These are phyloP conservation scores for Wickerhamomyces bovis DNA, from an alignment of 805 yeast genomes.

Conservation along the genomic window DNA sequence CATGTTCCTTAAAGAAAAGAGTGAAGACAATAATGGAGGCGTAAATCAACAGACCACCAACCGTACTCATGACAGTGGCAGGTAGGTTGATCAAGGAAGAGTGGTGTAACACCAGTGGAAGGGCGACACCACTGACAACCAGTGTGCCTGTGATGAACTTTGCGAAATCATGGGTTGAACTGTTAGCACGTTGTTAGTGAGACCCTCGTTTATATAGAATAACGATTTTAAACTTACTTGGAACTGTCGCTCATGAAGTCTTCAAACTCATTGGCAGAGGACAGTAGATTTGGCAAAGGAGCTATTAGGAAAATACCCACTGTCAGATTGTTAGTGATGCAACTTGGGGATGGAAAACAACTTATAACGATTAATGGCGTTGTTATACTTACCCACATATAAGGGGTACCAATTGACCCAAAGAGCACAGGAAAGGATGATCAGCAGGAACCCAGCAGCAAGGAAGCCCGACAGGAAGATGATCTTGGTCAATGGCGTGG, in stretches of 20 bases:
- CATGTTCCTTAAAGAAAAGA: slow-evolving; percentile 55
- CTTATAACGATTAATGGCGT: background rate
- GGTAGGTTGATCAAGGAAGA: slow-evolving; percentile 59
- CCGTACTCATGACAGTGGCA: slow-evolving; percentile 70
- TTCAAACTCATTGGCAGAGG: slow-evolving; percentile 37
- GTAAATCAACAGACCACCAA: slow-evolving; percentile 83
- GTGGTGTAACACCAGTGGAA: slow-evolving; percentile 77
- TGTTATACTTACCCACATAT: slow-evolving; percentile 45
- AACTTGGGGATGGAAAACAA: background rate
- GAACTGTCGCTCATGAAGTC: slow-evolving; percentile 59
- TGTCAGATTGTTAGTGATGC: slow-evolving; percentile 1
- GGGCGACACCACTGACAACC: slow-evolving; percentile 64
- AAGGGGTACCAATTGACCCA: slow-evolving; percentile 91
- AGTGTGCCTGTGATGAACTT: slow-evolving; percentile 73
- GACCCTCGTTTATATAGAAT: too few relatives aligned
- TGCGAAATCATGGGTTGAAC: slow-evolving; percentile 65
- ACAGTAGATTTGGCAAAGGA: slow-evolving; percentile 63
- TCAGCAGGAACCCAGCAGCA: slow-evolving; percentile 85
- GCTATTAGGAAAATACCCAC: slow-evolving; percentile 62
- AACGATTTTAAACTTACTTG: slow-evolving; percentile 23
- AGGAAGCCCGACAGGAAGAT: slow-evolving; percentile 70
- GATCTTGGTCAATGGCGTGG: slow-evolving; percentile 68
- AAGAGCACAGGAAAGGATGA: slow-evolving; percentile 81
- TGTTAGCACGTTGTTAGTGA: slow-evolving; percentile 17
- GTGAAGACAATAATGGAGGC: slow-evolving; percentile 79